Conservation (phyloP, 2,329 filamentous ascomycete species). For the Coniochaeta hoffmannii region DNA sequence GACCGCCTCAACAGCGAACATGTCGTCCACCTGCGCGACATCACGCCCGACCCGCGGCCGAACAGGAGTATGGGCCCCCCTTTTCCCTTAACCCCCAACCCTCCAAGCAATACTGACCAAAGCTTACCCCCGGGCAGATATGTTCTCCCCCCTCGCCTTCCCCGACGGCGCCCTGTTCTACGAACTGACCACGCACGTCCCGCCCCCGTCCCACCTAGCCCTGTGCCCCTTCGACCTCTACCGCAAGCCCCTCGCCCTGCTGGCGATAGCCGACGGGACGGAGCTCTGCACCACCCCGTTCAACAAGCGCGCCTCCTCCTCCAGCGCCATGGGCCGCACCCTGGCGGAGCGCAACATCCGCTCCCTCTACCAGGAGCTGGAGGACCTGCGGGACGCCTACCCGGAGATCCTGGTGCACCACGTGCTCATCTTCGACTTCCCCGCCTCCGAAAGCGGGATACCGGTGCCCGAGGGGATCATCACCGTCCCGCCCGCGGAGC, state of each 20-base stretch:
- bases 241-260: conserved; percentile 72
- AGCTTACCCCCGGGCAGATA: conserved; percentile 47
- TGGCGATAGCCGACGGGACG: conserved; percentile 76
- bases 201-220: conserved; percentile 70
- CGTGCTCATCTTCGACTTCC: conserved; percentile 72
- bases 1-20: conserved; percentile 70
- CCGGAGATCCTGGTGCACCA: conserved; percentile 71
- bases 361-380: conserved; percentile 58
- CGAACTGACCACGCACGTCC: conserved; percentile 73
- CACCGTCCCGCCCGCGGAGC: conserved; percentile 59
- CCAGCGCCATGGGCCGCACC: conserved; percentile 41
- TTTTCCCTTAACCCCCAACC: neutral
- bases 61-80: conserved; percentile 63
- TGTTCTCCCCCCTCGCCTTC: conserved; percentile 89
- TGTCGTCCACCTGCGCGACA: conserved; percentile 76
- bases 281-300: conserved; percentile 54
- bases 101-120: neutral
- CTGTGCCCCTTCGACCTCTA: conserved; percentile 87
- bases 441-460: conserved; percentile 36
- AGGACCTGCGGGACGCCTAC: conserved; percentile 64
- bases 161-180: conserved; percentile 82
- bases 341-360: conserved; percentile 50
- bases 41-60: conserved; percentile 75
- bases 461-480: conserved; percentile 61
- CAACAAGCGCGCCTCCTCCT: conserved; percentile 47